Percentiles rank a stretch among this genome's conserved stretches.
Conservation (phyloP, 106 monocot species). For the Cymbidium sinense region DNA sequence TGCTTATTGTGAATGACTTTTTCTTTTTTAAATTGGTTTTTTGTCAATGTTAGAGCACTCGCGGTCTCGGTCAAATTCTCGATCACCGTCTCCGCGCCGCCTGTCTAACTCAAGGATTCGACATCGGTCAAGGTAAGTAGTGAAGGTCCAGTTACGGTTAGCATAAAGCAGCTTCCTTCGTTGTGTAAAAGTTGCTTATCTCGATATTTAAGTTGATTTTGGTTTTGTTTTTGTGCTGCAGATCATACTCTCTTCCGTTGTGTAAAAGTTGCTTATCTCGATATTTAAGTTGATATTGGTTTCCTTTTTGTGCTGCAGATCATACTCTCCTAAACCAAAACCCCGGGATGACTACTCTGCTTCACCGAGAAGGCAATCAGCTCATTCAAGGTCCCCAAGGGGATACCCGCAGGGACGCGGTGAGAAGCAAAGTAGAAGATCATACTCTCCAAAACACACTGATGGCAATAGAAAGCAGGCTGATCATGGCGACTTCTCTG, state of each 20-base stretch:
- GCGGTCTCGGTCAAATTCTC: conserved; percentile 37
- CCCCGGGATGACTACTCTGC: conserved; percentile 29
- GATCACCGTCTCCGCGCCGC: conserved; percentile 44
- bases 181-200: background rate
- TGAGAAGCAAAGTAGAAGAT: conserved; percentile 18
- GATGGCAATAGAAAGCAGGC: conserved; percentile 15
- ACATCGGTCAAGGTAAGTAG: conserved; percentile 31
- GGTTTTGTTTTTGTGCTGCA: background rate
- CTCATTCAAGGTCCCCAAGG: conserved; percentile 23
- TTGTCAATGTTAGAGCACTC: conserved; percentile 26
- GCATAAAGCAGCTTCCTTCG: background rate
- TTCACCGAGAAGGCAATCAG: conserved; percentile 29
- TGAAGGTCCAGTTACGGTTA: too few species aligned
- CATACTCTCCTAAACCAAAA: conserved; percentile 55
- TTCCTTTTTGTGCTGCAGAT: conserved; percentile 19
- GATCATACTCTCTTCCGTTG: conserved; percentile 37
- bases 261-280: background rate
- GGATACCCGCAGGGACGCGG: conserved; percentile 11
- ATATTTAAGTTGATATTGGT: background rate
- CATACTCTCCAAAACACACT: conserved; percentile 20
- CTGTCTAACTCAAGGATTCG: conserved; percentile 21
- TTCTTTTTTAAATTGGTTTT: background rate
- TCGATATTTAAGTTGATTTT: background rate
- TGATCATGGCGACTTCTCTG: background rate
- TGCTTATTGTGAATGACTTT: background rate